These are phyloP conservation scores for Paecilomyces sp. DNA, from an alignment of 2,329 filamentous ascomycete species.

Conservation along the genomic window DNA sequence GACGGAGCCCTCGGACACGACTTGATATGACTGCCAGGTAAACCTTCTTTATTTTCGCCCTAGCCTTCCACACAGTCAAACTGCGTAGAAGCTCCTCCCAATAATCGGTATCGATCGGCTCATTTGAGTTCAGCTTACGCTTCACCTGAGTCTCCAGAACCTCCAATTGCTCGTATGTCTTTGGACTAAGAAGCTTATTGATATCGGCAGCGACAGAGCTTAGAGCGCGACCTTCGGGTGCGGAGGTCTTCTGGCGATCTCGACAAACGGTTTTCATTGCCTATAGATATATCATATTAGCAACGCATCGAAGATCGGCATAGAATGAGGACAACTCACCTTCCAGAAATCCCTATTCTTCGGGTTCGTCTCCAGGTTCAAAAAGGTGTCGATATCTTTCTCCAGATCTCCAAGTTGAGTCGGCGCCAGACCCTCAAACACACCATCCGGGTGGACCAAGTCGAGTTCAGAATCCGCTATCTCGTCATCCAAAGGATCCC, in stretches of 20 bases:
- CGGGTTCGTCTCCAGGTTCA: conserved; percentile 69
- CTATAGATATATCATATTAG: conserved; percentile 30
- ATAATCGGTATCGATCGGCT: conserved; percentile 92
- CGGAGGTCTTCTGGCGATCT: conserved; percentile 61
- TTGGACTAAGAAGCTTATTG: conserved; percentile 77
- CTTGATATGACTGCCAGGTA: conserved; percentile 68
- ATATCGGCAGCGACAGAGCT: conserved; percentile 81
- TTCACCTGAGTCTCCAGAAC: conserved; percentile 80
- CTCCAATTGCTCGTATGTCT: conserved; percentile 80
- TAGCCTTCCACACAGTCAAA: conserved; percentile 84
- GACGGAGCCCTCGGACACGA: conserved; percentile 58
- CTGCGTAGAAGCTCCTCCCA: conserved; percentile 90
- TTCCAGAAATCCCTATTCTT: conserved; percentile 85
- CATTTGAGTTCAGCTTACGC: conserved; percentile 76
- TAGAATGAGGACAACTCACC: conserved; percentile 31
- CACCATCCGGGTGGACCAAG: conserved; percentile 70
- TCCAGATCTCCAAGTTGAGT: conserved; percentile 67
- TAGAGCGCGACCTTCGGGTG: conserved; percentile 65
- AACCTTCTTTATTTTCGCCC: conserved; percentile 71
- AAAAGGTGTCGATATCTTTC: conserved; percentile 72
- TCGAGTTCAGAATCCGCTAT: conserved; percentile 69
- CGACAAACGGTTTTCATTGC: conserved; percentile 78
- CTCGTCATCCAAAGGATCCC: conserved; percentile 75
- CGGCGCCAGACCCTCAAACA: conserved; percentile 66
- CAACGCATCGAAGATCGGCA: background rate